Evolutionary conservation across 139 green algal genomes (phyloP).

Genomic region (Gonium pectorale): DNA sequence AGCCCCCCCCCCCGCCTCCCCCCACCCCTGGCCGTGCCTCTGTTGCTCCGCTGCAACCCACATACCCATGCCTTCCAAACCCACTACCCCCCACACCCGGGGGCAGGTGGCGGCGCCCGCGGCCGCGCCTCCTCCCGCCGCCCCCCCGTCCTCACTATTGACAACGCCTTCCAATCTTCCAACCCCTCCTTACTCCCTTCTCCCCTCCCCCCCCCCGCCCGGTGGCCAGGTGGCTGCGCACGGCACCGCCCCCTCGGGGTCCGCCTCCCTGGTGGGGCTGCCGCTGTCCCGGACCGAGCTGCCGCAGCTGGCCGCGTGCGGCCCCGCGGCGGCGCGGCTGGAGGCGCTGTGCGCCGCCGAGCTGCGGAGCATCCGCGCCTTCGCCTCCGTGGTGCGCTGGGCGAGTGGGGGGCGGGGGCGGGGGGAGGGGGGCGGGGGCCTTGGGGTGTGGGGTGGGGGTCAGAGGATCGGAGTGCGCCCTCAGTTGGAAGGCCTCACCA

Average conservation of each 20-base stretch:
- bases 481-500: too few species aligned
- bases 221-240: background rate
- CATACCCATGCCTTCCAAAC: too few species aligned
- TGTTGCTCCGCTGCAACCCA: too few species aligned
- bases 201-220: too few species aligned
- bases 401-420: background rate
- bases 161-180: too few species aligned
- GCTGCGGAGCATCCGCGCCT: background rate
- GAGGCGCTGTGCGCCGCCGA: background rate
- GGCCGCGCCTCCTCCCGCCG: too few species aligned
- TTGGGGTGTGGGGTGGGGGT: background rate
- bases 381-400: background rate
- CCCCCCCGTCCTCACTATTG: too few species aligned
- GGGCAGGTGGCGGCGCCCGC: too few species aligned
- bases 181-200: too few species aligned
- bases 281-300: background rate
- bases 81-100: too few species aligned
- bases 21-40: too few species aligned
- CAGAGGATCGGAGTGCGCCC: background rate
- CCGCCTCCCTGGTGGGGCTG: background rate
- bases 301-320: background rate
- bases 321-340: constrained; percentile 1
- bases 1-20: background rate
- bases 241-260: background rate
- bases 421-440: background rate